Percentiles rank a stretch among this genome's conserved stretches.
Conservation (phyloP, 2,329 filamentous ascomycete species). For the Ophiocordyceps camponoti-leonardi region DNA sequence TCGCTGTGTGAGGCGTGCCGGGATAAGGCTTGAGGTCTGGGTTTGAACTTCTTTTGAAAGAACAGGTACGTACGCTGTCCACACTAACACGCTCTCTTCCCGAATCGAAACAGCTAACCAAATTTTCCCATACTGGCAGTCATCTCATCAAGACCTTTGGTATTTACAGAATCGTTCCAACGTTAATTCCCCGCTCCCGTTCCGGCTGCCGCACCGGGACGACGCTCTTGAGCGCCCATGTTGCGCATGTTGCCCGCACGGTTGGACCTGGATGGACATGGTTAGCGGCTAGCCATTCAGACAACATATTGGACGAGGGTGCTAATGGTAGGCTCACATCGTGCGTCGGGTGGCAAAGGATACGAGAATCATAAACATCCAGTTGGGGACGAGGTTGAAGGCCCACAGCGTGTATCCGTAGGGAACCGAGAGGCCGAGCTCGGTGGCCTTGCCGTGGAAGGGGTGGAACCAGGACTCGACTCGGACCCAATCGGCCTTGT, state of each 20-base stretch:
- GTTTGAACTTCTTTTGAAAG: no score
- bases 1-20: constrained; percentile 42
- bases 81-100: background rate
- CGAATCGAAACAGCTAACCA: background rate
- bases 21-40: constrained; percentile 13
- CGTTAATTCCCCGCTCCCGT: background rate
- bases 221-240: constrained; percentile 3
- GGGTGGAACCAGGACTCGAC: constrained; percentile 58
- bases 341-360: constrained; percentile 57
- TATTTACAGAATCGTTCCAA: no score
- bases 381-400: constrained; percentile 51
- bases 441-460: constrained; percentile 48
- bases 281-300: background rate
- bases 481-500: constrained; percentile 27
- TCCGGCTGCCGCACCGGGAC: constrained; percentile 2
- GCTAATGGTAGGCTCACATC: constrained; percentile 54
- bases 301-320: no score
- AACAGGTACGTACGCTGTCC: no score
- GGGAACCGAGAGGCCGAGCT: constrained; percentile 44
- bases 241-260: constrained; percentile 14
- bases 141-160: background rate
- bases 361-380: constrained; percentile 62
- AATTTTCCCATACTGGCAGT: background rate
- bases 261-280: constrained; percentile 17
- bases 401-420: constrained; percentile 52